Evolutionary conservation across 148 eudicot genomes (phyloP).

Genomic region (Rhododendron simsii): DNA sequence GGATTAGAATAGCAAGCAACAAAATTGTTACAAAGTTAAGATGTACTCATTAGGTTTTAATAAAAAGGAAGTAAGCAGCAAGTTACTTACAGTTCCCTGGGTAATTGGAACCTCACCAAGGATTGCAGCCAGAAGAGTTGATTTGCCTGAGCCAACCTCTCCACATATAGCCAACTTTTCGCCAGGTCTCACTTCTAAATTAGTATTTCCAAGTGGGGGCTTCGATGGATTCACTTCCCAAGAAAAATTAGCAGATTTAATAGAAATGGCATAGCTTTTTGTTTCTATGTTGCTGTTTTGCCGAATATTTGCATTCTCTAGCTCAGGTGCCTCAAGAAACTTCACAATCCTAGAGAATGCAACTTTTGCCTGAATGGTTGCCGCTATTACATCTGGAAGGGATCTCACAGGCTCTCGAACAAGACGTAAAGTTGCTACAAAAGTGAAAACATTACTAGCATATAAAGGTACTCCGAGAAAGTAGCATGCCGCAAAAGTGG

Average conservation of each 20-base stretch:
- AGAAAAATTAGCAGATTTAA: constrained; percentile 61
- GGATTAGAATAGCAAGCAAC: not conserved
- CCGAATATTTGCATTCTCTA: constrained; percentile 47
- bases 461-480: constrained; percentile 55
- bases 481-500: constrained; percentile 81
- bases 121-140: constrained; percentile 73
- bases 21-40: not conserved
- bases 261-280: constrained; percentile 23
- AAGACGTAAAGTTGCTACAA: constrained; percentile 79
- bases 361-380: constrained; percentile 80
- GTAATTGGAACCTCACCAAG: constrained; percentile 80
- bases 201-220: constrained; percentile 51
- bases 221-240: constrained; percentile 60
- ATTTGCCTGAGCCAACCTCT: constrained; percentile 93
- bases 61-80: not conserved
- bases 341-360: constrained; percentile 63
- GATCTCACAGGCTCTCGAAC: constrained; percentile 84
- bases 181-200: constrained; percentile 55
- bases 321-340: constrained; percentile 83
- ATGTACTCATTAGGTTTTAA: not conserved
- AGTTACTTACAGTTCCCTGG: constrained; percentile 59
- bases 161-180: constrained; percentile 85
- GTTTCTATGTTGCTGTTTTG: constrained; percentile 16
- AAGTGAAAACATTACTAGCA: constrained; percentile 87
- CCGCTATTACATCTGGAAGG: constrained; percentile 83